Evolutionary conservation across 1,139 yeast species (phyloP).

Genomic region (Zygotorulaspora mrakii): DNA sequence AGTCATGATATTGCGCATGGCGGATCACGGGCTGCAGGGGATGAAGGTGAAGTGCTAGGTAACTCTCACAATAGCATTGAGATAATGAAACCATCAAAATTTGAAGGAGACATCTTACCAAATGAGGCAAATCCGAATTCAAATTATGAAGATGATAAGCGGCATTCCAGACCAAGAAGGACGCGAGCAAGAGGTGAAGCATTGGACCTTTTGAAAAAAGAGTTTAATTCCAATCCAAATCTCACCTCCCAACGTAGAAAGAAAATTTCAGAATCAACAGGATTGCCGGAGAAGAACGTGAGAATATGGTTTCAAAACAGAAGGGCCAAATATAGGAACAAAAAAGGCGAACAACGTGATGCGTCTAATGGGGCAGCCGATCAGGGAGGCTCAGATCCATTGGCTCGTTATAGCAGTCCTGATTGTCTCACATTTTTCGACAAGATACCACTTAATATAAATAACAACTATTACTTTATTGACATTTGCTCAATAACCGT

Average conservation of each 20-base stretch:
- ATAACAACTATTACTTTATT: constrained; percentile 63
- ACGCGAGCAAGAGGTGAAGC: constrained; percentile 84
- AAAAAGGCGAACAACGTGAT: constrained; percentile 28
- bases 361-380: constrained; percentile 10
- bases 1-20: not conserved
- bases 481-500: constrained; percentile 66
- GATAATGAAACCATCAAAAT: not conserved
- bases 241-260: constrained; percentile 67
- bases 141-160: constrained; percentile 6
- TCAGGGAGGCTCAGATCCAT: constrained; percentile 5
- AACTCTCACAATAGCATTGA: not conserved
- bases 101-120: constrained; percentile 1
- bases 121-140: constrained; percentile 2
- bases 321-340: constrained; percentile 72
- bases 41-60: not conserved
- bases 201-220: constrained; percentile 60
- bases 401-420: constrained; percentile 8
- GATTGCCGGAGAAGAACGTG: constrained; percentile 88
- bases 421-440: constrained; percentile 31
- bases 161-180: constrained; percentile 35
- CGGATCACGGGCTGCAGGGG: not conserved
- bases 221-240: constrained; percentile 69
- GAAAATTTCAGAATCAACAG: constrained; percentile 67
- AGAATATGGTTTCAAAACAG: constrained; percentile 95
- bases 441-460: constrained; percentile 51